Evolutionary conservation across 2,329 filamentous ascomycete genomes (phyloP), one percentile per base, ranked within the genome.

Genomic region (Myriosclerotinia duriaeana): DNA sequence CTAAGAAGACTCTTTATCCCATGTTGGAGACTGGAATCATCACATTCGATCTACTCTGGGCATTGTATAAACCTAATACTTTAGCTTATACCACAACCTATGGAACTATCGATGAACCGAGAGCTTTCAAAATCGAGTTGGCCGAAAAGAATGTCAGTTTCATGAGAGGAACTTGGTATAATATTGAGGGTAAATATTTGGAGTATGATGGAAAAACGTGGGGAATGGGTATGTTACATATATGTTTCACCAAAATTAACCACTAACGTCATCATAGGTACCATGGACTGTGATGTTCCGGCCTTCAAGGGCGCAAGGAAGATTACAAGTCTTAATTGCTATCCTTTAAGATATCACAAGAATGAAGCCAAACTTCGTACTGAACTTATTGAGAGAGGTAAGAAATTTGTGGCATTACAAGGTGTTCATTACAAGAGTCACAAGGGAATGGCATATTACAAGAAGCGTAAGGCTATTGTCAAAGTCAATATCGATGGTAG

Each of bases 191-290:
- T 30, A 79, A 83, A 76, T 96, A 95, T 72, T 84, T 97, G 36
- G 92, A 96, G 74, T 96, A 92, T 69, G 92, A 97, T 72, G 93
- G 93, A 66, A 96, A 96, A 76, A 83, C 85, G 8, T 96, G 93
- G 75, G 93, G 92, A 3, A 88, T 89, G 73, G 91, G 90, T 73
- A 71, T 66, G 69, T 68, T 40, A 36, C 40, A 44, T 30, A 15
- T 44, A n/a, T 42, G 30, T 30, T 42, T 5, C 20, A 56, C 38
- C n/a, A 30, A 46, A 17, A 36, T 14, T 15, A 4, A 34, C 38
- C 20, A 69, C 70, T 66, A 72, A 55, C 40, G 17, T 59, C 26
- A 36, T 67, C 9, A 9, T 66, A 75, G 73, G 74, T 20, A 87
- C 82, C 60, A 86, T 92, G 74, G 81, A 86, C 14, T 85, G 87